Conservation (phyloP, 352 stramenopile genomes). For the Globisporangium recalcitrans region DNA sequence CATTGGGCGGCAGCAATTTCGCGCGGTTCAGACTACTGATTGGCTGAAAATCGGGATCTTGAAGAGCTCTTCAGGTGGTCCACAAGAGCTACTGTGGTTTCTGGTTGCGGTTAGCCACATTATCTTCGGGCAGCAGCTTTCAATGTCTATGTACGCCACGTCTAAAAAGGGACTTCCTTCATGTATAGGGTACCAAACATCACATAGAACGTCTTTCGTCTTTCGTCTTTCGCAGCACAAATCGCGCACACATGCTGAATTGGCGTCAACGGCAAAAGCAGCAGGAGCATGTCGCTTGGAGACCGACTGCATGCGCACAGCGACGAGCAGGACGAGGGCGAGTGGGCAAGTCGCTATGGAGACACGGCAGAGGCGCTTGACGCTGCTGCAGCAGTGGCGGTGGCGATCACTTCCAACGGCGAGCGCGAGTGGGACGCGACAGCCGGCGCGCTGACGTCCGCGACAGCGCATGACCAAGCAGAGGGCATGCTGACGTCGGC, state of each 20-base stretch:
- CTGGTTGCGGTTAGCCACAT: background rate
- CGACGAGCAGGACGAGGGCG: constrained; percentile 33
- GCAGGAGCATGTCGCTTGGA: constrained; percentile 33
- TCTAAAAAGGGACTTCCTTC: background rate
- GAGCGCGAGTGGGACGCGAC: constrained; percentile 20
- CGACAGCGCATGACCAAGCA: constrained; percentile 15
- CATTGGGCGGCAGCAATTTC: constrained; percentile 19
- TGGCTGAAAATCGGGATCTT: constrained; percentile 28
- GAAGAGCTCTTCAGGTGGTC: constrained; percentile 1
- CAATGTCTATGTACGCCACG: background rate
- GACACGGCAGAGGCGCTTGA: constrained; percentile 7
- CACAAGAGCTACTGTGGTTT: background rate
- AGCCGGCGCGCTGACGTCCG: constrained; percentile 12
- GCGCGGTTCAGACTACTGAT: constrained; percentile 18
- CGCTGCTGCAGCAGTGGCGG: background rate
- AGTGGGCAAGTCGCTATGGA: constrained; percentile 39
- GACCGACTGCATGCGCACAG: constrained; percentile 20
- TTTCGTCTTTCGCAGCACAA: background rate
- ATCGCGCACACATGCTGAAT: background rate
- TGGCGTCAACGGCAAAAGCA: background rate
- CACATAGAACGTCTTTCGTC: background rate
- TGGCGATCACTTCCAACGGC: constrained; percentile 1
- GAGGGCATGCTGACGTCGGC: constrained; percentile 8
- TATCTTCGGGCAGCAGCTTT: background rate
- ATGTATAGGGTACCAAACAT: background rate